A percentile compares a stretch with the other conserved stretches of the same genome.
phyloP scores from a whole-genome alignment of 345 rosid species.

The Sonneratia alba region DNA sequence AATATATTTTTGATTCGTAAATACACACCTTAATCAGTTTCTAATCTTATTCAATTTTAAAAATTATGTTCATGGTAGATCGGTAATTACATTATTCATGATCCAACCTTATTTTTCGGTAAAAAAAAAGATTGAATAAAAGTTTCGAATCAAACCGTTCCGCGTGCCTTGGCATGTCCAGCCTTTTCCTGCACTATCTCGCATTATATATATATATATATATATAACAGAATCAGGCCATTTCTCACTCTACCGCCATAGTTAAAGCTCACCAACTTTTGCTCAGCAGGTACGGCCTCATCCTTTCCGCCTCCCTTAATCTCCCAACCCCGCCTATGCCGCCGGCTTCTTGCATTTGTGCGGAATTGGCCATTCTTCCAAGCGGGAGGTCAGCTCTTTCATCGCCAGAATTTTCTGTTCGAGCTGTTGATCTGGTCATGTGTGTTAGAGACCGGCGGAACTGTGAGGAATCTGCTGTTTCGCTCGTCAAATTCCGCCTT shows the following conservation, averaged over 20 bases:
- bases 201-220: background rate
- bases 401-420: background rate
- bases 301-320: background rate
- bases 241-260: background rate
- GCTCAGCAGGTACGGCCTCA: background rate
- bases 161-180: no score
- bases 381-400: background rate
- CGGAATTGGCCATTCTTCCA: background rate
- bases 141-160: no score
- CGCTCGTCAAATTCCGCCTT: background rate
- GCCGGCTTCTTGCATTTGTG: background rate
- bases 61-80: no score
- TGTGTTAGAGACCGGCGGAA: background rate
- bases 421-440: slow-evolving; percentile 1
- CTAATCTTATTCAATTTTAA: no score
- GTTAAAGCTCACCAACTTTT: slow-evolving; percentile 1
- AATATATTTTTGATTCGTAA: no score
- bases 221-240: background rate
- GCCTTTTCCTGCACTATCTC: no score
- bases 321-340: background rate
- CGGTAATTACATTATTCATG: no score
- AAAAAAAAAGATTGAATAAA: no score
- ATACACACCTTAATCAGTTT: no score
- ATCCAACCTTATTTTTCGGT: no score
- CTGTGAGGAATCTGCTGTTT: background rate